These are phyloP conservation scores for Clarireedia sp. DNA, from an alignment of 2,329 filamentous ascomycete species.

Conservation along the genomic window DNA sequence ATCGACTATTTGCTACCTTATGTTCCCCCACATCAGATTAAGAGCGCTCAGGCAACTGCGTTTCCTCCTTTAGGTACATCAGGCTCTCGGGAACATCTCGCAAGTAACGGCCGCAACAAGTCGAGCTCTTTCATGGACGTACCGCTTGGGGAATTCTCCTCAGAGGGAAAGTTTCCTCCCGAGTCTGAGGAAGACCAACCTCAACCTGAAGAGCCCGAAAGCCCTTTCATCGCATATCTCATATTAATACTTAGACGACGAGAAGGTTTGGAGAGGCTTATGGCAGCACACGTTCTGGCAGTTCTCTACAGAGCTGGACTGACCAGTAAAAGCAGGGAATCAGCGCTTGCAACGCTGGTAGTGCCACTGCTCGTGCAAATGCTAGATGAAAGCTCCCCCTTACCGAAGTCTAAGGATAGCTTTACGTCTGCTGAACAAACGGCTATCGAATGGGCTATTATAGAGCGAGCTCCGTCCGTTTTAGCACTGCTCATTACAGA, in stretches of 20 bases:
- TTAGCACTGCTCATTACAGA: slow-evolving; percentile 73
- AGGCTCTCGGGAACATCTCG: slow-evolving; percentile 32
- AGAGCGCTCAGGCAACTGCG: slow-evolving; percentile 33
- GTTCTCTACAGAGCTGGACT: slow-evolving; percentile 62
- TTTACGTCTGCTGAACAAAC: slow-evolving; percentile 31
- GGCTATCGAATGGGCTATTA: slow-evolving; percentile 42
- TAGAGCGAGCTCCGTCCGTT: slow-evolving; percentile 66
- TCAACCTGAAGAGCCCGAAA: slow-evolving; percentile 55
- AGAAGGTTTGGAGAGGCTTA: slow-evolving; percentile 51
- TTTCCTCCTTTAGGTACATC: slow-evolving; percentile 47
- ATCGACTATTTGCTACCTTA: slow-evolving; percentile 60
- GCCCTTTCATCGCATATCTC: slow-evolving; percentile 65
- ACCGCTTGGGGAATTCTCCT: background rate
- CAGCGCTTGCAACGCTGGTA: slow-evolving; percentile 57
- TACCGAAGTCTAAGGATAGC: slow-evolving; percentile 34
- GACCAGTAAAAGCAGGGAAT: slow-evolving; percentile 54
- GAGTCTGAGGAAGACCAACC: slow-evolving; percentile 26
- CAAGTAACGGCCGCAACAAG: slow-evolving; percentile 18
- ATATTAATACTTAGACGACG: slow-evolving; percentile 54
- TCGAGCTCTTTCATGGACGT: background rate
- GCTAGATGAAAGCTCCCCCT: slow-evolving; percentile 45
- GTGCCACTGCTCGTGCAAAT: slow-evolving; percentile 63
- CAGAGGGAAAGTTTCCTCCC: background rate
- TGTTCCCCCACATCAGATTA: slow-evolving; percentile 37
- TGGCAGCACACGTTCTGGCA: slow-evolving; percentile 62